Conservation (phyloP, 495 filamentous ascomycete genomes). For the Pyrenopolyporus hunteri region DNA sequence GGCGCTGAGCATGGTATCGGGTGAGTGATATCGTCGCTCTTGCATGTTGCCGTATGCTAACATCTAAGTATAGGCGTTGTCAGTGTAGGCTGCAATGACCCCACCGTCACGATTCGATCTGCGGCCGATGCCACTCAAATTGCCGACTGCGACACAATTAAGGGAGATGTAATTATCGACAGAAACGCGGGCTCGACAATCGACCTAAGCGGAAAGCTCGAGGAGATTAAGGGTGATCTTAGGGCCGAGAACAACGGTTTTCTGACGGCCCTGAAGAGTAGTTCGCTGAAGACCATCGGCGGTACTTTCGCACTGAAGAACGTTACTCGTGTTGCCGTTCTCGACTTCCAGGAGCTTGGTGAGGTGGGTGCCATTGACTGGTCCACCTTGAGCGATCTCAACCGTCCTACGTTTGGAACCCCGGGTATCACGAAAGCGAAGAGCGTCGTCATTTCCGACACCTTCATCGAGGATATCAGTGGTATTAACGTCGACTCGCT, state of each 20-base stretch:
- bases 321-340: slow-evolving; percentile 66
- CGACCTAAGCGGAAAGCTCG: slow-evolving; percentile 58
- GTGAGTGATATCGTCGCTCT: slow-evolving; percentile 55
- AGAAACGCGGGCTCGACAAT: slow-evolving; percentile 57
- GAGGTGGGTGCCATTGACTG: slow-evolving; percentile 70
- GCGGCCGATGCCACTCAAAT: slow-evolving; percentile 74
- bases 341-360: slow-evolving; percentile 68
- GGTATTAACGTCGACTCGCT: slow-evolving; percentile 77
- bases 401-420: slow-evolving; percentile 66
- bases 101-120: slow-evolving; percentile 65
- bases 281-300: slow-evolving; percentile 54
- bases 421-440: slow-evolving; percentile 66
- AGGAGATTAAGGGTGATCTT: slow-evolving; percentile 72
- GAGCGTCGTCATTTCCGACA: slow-evolving; percentile 79
- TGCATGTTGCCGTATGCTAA: not conserved
- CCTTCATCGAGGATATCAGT: slow-evolving; percentile 71
- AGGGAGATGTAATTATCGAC: slow-evolving; percentile 73
- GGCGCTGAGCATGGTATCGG: slow-evolving; percentile 64
- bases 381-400: slow-evolving; percentile 74
- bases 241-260: slow-evolving; percentile 61
- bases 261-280: slow-evolving; percentile 62
- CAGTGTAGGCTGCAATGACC: slow-evolving; percentile 50
- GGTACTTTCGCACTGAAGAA: slow-evolving; percentile 69
- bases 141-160: slow-evolving; percentile 67
- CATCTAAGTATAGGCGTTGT: slow-evolving; percentile 18